Evolutionary conservation across 1,284 basidiomycete genomes (phyloP), one percentile per base, ranked within the genome.

Genomic region (Laetiporus sulphureus): DNA sequence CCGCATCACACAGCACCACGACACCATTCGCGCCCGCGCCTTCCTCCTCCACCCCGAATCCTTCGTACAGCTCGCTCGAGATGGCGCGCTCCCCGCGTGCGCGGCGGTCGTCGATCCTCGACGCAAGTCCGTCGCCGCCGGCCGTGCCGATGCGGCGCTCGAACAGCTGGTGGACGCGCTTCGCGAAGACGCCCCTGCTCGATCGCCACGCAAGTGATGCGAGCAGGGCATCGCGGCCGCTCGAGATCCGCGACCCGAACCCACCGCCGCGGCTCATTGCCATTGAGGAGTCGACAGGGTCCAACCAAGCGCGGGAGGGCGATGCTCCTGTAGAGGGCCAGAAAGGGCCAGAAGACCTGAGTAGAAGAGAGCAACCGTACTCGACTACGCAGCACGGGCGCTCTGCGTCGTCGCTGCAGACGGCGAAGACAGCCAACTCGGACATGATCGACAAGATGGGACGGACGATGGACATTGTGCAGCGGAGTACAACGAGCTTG

Each of bases 191-290:
- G 3, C 60, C 71, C 1, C 46, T 73, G 4, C 57, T 72, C 24
- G 69, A 71, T 27, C 63, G 67, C 12, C 48, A 59, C 22, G 57
- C 59, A 20, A 56, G 61, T 35, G 56, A 57, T 30, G 45, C 45
- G 31, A 45, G 50, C 15, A 47, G 51, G n/a, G 36, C 33, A 18
- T 42, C 43, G 21, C 47, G 48, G 13, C 50, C 52, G 21, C 39
- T 73, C 12, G 77, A 83, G 21, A 75, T 87, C 56, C 73, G 82
- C 30, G 85, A 89, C 58, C 84, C 83, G 1, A 79, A 78, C 46
- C 81, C 83, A 1, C 73, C 73, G 4, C 83, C 85, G 2, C 67
- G 69, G 10, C 66, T 87, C 11, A 60, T 66, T 19, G 60, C 73
- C 2, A 79, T 82, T 47, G 71, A 76, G 44, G 77, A 84, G 53